Base-by-base conservation (phyloP, 2,329 filamentous ascomycete genomes). In the Cladophialophora psammophila region DNA sequence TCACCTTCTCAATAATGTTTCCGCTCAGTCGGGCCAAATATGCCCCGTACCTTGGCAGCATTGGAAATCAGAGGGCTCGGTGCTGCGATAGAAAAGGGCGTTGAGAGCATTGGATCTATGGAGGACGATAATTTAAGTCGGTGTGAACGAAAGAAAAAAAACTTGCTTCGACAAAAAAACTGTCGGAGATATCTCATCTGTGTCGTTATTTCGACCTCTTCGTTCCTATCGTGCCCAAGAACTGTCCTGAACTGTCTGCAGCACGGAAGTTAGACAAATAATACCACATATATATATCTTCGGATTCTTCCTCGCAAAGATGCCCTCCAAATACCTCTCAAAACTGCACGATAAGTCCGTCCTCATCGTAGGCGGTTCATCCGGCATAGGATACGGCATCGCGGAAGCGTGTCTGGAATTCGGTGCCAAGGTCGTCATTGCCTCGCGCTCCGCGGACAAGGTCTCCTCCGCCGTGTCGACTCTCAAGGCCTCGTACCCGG, bases 361-460 rank as follows among this genome's bases (percentile, higher is more conserved):
- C 63, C 79, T 87, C 60, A 75, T 87, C 69, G 77, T 86, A 18
- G 85, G 85, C 31, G 85, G 83, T 38, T 82, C 81, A 35, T 78
- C 80, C 45, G 85, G 85, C 63, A 82, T 87, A 48, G 85, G 85
- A 48, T 86, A 80, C 72, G 76, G 74, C 66, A 81, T 84, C 10
- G 85, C 85, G 60, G 81, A 85, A 79, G 82, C 82, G 1, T 75
- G 76, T n/a, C 75, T 89, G 35, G 84, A 85, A 60, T 78, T 84
- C 48, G 66, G 61, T 10, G 85, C 84, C 40, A 75, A 74, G 12
- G 85, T 90, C 12, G 83, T 80, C 53, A 83, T 91, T 70, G 80
- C 83, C 72, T 84, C 85, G 20, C 87, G 85, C 4, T 89, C 67
- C 68, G 78, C 50, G 72, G 76, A 59, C 70, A 75, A 73, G 5